Evolutionary conservation across 768 basidiomycete genomes (phyloP).

Genomic region (Hirschioporus abietinus): DNA sequence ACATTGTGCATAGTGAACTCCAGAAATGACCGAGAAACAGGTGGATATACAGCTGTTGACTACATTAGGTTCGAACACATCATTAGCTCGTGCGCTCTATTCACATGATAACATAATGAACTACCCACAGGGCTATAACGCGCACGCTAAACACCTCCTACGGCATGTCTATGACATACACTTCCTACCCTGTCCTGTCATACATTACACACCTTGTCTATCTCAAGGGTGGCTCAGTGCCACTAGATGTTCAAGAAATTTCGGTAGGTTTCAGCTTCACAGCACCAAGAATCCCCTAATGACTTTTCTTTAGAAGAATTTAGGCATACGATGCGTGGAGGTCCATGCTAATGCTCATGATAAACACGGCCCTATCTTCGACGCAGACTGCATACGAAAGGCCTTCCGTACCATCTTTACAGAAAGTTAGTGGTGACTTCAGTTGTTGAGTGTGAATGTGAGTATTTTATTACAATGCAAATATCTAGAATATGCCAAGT

Average conservation of each 20-base stretch:
- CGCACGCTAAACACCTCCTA: conserved; percentile 64
- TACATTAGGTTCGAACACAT: conserved; percentile 59
- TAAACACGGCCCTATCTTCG: conserved; percentile 34
- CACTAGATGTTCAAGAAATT: conserved; percentile 55
- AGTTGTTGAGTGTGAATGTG: background rate
- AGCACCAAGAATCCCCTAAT: background rate
- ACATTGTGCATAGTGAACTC: conserved; percentile 59
- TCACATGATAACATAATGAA: background rate
- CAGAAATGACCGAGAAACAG: conserved; percentile 86
- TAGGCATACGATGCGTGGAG: conserved; percentile 58
- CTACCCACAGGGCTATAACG: conserved; percentile 50
- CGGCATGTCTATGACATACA: conserved; percentile 40
- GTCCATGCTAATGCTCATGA: conserved; percentile 29
- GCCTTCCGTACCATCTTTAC: conserved; percentile 26
- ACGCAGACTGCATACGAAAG: conserved; percentile 37
- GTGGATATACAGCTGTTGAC: conserved; percentile 76
- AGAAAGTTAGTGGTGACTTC: background rate
- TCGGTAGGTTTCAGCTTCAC: conserved; percentile 41
- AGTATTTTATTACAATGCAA: background rate
- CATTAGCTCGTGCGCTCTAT: conserved; percentile 8
- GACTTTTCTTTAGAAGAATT: conserved; percentile 28
- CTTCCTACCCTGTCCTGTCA: conserved; percentile 67
- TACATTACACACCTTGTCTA: conserved; percentile 85
- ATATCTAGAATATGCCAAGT: background rate
- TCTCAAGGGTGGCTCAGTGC: conserved; percentile 56